Evolutionary conservation across 2,329 filamentous ascomycete species (phyloP).

Genomic region (Chaetomiaceae sp.): DNA sequence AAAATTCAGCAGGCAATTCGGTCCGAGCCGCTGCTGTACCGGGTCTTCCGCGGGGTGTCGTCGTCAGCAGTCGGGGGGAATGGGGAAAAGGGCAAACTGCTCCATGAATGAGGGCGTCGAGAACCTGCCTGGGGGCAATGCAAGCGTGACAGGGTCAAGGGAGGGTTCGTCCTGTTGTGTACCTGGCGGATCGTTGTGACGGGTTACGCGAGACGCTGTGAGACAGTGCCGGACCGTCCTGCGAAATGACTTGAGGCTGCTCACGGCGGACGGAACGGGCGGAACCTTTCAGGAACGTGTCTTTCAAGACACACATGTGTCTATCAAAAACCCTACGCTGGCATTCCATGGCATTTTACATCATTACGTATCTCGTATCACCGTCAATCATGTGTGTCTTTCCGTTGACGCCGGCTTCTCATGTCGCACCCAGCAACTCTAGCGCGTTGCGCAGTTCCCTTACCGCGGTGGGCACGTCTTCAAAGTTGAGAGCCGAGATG

Average conservation of each 20-base stretch:
- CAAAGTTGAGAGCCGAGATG: slow-evolving; percentile 93
- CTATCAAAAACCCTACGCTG: not conserved
- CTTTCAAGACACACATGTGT: not conserved
- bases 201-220: not conserved
- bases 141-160: not conserved
- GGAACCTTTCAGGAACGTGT: not conserved
- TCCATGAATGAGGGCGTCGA: not conserved
- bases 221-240: not conserved
- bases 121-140: not conserved
- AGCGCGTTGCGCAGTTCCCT: slow-evolving; percentile 75
- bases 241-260: not conserved
- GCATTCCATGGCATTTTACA: not conserved
- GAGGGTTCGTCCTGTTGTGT: not conserved
- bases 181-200: not conserved
- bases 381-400: not conserved
- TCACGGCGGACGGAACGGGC: not conserved
- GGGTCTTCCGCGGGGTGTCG: not conserved
- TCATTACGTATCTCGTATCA: slow-evolving; percentile 10
- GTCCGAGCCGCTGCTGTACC: slow-evolving; percentile 1
- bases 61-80: not conserved
- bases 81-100: too few relatives aligned
- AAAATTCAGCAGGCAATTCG: slow-evolving; percentile 2
- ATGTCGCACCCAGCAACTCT: slow-evolving; percentile 55
- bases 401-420: too few relatives aligned
- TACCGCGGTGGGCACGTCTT: slow-evolving; percentile 86